Evolutionary conservation across 768 basidiomycete genomes (phyloP).

Genomic region (Thelephora aurantiotincta): DNA sequence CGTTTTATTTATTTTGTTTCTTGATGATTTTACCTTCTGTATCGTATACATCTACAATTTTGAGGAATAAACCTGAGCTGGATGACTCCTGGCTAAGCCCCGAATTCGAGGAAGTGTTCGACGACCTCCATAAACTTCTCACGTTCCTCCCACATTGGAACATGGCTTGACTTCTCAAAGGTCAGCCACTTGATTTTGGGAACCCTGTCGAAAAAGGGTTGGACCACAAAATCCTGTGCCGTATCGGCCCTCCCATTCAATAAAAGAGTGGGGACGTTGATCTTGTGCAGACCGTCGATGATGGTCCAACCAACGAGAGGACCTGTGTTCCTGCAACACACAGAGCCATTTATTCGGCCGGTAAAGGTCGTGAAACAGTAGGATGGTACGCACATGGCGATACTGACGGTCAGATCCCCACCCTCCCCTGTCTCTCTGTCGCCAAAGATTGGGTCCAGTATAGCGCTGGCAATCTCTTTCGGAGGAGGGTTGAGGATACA

Average conservation of each 20-base stretch:
- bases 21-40: no score
- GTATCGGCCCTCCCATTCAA: constrained; percentile 29
- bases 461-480: constrained; percentile 13
- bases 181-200: constrained; percentile 29
- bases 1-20: no score
- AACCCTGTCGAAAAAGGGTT: constrained; percentile 24
- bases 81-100: neutral
- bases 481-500: constrained; percentile 35
- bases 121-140: constrained; percentile 25
- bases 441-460: no score
- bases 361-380: neutral
- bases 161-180: constrained; percentile 29
- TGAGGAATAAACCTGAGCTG: no score
- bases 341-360: constrained; percentile 11
- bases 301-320: constrained; percentile 33
- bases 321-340: constrained; percentile 25
- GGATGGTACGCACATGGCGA: constrained; percentile 25
- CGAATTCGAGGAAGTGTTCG: constrained; percentile 16
- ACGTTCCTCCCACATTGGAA: constrained; percentile 28
- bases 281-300: constrained; percentile 26
- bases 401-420: constrained; percentile 34
- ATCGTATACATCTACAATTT: no score
- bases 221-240: constrained; percentile 23
- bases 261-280: constrained; percentile 20
- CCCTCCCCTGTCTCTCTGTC: constrained; percentile 15